Percentiles rank a stretch among this genome's conserved stretches.
Conservation (phyloP, 257 asterid species). For the Perilla frutescens region DNA sequence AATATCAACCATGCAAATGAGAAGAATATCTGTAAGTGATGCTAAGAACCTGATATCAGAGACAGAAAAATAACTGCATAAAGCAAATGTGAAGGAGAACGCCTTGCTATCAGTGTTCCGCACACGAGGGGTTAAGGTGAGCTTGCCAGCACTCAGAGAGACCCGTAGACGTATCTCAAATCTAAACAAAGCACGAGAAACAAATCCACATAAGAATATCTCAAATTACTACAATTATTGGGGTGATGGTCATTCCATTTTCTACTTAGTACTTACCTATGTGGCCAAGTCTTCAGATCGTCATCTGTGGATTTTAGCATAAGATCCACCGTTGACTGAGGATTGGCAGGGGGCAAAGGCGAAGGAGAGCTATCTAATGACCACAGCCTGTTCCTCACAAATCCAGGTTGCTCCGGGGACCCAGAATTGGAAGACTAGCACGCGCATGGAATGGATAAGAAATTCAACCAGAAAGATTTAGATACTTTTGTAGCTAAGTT, state of each 20-base stretch:
- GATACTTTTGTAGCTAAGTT: constrained; percentile 21
- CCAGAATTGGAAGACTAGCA: constrained; percentile 65
- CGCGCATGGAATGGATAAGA: constrained; percentile 35
- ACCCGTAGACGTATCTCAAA: constrained; percentile 81
- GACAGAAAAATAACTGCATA: constrained; percentile 74
- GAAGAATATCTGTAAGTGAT: constrained; percentile 31
- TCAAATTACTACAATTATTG: constrained; percentile 12
- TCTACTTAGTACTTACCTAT: constrained; percentile 56
- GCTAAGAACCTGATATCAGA: constrained; percentile 77
- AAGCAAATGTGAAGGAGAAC: constrained; percentile 71
- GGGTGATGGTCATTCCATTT: constrained; percentile 10
- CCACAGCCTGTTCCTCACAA: constrained; percentile 81
- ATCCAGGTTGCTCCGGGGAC: constrained; percentile 82
- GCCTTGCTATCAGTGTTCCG: constrained; percentile 73
- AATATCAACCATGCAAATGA: constrained; percentile 27
- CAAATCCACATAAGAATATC: constrained; percentile 22
- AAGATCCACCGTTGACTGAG: constrained; percentile 73
- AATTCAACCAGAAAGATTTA: constrained; percentile 16
- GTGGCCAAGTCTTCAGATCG: constrained; percentile 83
- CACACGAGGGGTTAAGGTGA: constrained; percentile 77
- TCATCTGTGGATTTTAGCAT: constrained; percentile 79
- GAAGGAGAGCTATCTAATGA: constrained; percentile 70
- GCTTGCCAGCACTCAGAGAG: constrained; percentile 69
- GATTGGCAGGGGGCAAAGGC: constrained; percentile 67
- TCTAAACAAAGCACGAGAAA: constrained; percentile 51